Conservation (phyloP, 768 basidiomycete species). For the Hygrophorus russula region DNA sequence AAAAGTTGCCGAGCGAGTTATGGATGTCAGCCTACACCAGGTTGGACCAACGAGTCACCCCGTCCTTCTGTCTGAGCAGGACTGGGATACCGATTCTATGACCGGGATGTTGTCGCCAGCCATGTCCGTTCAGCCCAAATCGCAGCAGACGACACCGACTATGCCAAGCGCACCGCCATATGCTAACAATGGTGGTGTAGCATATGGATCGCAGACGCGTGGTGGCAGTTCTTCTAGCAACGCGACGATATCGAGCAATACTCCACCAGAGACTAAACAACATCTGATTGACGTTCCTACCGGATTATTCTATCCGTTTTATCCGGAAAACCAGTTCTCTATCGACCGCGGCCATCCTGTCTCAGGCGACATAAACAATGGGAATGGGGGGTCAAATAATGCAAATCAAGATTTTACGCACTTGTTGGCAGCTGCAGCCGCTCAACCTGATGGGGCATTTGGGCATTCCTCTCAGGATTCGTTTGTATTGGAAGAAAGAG, state of each 20-base stretch:
- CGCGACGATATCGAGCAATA: slow-evolving; percentile 18
- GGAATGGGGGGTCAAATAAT: neutral
- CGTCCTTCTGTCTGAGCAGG: slow-evolving; percentile 37
- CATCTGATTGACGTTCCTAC: slow-evolving; percentile 58
- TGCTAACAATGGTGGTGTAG: slow-evolving; percentile 12
- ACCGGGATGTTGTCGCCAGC: slow-evolving; percentile 15
- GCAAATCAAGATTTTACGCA: slow-evolving; percentile 35
- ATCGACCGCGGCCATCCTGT: slow-evolving; percentile 9
- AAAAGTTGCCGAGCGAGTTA: slow-evolving; percentile 70
- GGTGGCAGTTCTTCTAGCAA: slow-evolving; percentile 10
- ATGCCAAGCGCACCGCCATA: slow-evolving; percentile 7
- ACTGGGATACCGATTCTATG: slow-evolving; percentile 39
- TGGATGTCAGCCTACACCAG: slow-evolving; percentile 59
- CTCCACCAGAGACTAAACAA: slow-evolving; percentile 22
- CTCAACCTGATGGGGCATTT: slow-evolving; percentile 42
- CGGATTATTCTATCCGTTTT: slow-evolving; percentile 71
- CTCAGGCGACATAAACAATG: slow-evolving; percentile 9
- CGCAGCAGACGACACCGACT: slow-evolving; percentile 6
- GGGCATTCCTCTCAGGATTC: slow-evolving; percentile 48
- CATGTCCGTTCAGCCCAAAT: slow-evolving; percentile 1
- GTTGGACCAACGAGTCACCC: slow-evolving; percentile 36
- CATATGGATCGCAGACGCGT: slow-evolving; percentile 27
- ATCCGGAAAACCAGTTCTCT: slow-evolving; percentile 35
- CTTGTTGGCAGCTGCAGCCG: slow-evolving; percentile 46
- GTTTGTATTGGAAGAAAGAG: slow-evolving; percentile 63